Conservation (phyloP, 192 early-diverging fungal genomes). For the Coemansia sp. region DNA sequence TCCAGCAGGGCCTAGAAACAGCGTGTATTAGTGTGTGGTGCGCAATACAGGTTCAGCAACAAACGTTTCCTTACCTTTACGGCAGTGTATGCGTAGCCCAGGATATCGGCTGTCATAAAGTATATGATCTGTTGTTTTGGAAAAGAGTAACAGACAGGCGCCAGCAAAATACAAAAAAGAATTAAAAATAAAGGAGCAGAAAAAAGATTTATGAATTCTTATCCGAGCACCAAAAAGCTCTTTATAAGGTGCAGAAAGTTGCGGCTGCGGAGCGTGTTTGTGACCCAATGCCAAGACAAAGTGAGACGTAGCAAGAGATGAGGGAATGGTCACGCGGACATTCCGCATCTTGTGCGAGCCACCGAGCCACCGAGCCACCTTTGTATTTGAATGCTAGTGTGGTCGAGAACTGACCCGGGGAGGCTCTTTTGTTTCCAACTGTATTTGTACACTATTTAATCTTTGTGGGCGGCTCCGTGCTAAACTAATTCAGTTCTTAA, state of each 20-base stretch:
- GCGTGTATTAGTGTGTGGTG: neutral
- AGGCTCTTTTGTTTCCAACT: no score
- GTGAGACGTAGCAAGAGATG: neutral
- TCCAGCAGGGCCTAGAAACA: constrained; percentile 41
- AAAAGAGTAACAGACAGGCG: neutral
- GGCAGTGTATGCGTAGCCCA: constrained; percentile 46
- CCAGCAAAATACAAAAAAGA: neutral
- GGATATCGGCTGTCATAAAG: constrained; percentile 17
- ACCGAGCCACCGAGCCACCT: no score
- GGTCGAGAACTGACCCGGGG: no score
- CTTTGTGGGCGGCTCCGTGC: no score
- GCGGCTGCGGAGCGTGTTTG: no score
- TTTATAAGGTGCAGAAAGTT: neutral
- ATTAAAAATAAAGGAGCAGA: neutral
- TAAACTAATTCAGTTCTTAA: no score
- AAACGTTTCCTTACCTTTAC: constrained; percentile 22
- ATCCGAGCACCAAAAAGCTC: neutral
- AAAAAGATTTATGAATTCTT: neutral
- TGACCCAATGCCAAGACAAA: no score
- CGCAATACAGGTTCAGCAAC: neutral
- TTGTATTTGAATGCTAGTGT: no score
- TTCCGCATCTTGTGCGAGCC: no score
- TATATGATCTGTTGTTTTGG: neutral
- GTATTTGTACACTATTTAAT: no score
- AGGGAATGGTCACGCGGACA: no score